These are phyloP conservation scores for Lyophyllum atratum DNA, from an alignment of 768 basidiomycete genomes.

Conservation along the genomic window DNA sequence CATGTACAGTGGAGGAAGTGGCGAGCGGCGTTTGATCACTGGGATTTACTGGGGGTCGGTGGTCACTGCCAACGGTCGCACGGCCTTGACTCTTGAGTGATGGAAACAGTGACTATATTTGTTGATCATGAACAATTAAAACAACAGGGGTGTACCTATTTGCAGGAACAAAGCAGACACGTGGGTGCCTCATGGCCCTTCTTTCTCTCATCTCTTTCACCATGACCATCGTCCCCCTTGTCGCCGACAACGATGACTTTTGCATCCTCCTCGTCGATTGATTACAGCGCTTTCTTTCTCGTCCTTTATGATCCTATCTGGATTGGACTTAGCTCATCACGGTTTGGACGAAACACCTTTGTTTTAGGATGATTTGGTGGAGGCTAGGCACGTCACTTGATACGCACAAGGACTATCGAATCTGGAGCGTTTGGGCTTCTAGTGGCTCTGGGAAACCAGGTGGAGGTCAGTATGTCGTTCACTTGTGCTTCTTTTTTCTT, in stretches of 20 bases:
- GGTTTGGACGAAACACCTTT: background rate
- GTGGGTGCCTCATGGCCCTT: slow-evolving; percentile 8
- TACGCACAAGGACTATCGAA: background rate
- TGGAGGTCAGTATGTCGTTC: background rate
- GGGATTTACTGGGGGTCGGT: slow-evolving; percentile 9
- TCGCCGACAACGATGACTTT: background rate
- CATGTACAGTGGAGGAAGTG: slow-evolving; percentile 12
- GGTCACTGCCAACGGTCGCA: slow-evolving; percentile 6
- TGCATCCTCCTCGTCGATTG: background rate
- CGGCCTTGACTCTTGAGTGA: slow-evolving; percentile 6
- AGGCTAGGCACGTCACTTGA: background rate
- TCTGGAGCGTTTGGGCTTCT: background rate
- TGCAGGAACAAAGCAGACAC: slow-evolving; percentile 7
- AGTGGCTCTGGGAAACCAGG: background rate
- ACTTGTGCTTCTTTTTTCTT: background rate
- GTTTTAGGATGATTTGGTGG: background rate
- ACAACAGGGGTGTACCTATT: slow-evolving; percentile 2
- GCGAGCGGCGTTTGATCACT: slow-evolving; percentile 1
- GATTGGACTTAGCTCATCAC: background rate
- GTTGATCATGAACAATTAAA: slow-evolving; percentile 15
- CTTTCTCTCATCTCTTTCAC: background rate
- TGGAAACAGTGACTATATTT: slow-evolving; percentile 14
- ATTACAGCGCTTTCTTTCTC: background rate
- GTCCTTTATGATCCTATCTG: background rate
- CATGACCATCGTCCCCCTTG: background rate